Evolutionary conservation across 805 yeast species (phyloP), one percentile per base, ranked within the genome.

Genomic region (Yarrowia bubula): DNA sequence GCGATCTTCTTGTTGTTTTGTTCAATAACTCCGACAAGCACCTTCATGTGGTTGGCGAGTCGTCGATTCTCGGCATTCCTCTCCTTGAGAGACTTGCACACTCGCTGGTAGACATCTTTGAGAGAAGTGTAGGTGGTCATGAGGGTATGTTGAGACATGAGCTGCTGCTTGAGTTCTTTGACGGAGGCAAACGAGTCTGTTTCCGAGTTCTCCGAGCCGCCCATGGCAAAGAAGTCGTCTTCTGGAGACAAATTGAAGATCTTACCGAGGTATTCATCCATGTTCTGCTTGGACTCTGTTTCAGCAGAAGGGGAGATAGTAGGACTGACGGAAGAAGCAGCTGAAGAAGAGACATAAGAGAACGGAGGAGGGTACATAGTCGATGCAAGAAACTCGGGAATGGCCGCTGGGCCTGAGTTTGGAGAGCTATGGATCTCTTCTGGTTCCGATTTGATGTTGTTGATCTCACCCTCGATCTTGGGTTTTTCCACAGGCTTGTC

Each of bases 71-170:
- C 64, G 28, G 50, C 64, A n/a, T 58, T 58, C 9, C 65, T 11
- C 11, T 64, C 63, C 58, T 67, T 55, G 28, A 67, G 53, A 14
- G 66, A 53, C 15, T 43, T 41, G 60, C 73, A 71, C n/a, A 71
- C 74, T 51, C 72, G 68, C 22, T 60, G 51, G 48, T 70, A 71
- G 3, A 74, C 72, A 17, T 67, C 64, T 42, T 71, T 71, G 46
- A 71, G 65, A 5, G 74, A 69, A 6, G 70, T 64, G 67, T 71
- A 70, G 2, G 74, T 71, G 7, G 73, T 70, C 31, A 71, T 61
- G 17, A 70, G 67, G 17, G 72, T 69, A 46, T 71, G 73, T 9
- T 70, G 47, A 18, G 69, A 47, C 44, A 71, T 46, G 58, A 71
- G 72, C 46, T 67, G 62, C 18, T 66, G 38, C 51, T 71, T 71